Evolutionary conservation across 2,329 filamentous ascomycete species (phyloP), one percentile per base, ranked within the genome.

Genomic region (Akanthomyces uredinophilus): DNA sequence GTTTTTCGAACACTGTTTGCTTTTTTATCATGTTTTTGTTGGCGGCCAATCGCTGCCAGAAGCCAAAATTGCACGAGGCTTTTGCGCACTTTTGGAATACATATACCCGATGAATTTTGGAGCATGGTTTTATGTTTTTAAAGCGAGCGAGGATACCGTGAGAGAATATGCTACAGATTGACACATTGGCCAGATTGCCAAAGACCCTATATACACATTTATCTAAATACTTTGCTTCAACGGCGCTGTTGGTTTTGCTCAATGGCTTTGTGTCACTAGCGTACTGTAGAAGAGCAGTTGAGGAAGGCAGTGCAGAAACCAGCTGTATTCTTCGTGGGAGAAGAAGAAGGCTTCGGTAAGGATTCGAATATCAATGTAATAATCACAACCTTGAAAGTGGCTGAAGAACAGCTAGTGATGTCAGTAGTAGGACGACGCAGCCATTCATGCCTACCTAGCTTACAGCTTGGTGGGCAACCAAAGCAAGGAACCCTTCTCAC

Each of bases 31-130:
- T 51, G 27, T 16, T 39, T 18, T 53, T 14, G 35, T 44, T 55
- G 32, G 39, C 53, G 46, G 39, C 41, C 37, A 47, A 11, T 39
- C 46, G 22, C 27, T 27, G 49, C 39, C 10, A 14, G 27, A 16
- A 52, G 49, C 47, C 56, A 65, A 72, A 72, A 51, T 69, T 66
- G n/a, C 66, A 65, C 13, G 63, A 63, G 66, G 70, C 27, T 70
- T 72, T 47, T 63, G 64, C 71, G 47, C 35, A 32, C 20, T 18
- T 35, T 50, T 50, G 56, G 47, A 60, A 4, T 72, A 72, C n/a
- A 46, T 60, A 60, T 60, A 60, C 58, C 58, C 58, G 50, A 39
- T 46, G 27, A 39, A 46, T 44, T 51, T 44, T 58, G 55, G 46
- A 60, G 43, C 22, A 37, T 60, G 57, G 27, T 29, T 50, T 58